These are phyloP conservation scores for Penicillium robsamsonii DNA, from an alignment of 495 filamentous ascomycete genomes.

Conservation along the genomic window DNA sequence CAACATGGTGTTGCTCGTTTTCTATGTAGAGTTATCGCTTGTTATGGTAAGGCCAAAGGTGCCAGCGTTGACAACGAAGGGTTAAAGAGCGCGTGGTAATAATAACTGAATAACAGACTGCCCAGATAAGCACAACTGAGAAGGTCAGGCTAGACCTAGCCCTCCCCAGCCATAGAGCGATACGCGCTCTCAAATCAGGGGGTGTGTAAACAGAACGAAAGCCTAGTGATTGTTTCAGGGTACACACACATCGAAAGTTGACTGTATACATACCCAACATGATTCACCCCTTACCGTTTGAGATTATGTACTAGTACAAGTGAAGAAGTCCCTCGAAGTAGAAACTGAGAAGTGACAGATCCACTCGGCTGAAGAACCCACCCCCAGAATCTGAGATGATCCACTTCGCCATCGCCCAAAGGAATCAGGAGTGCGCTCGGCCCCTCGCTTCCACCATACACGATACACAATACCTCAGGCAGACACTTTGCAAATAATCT, in stretches of 20 bases:
- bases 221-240: too few relatives aligned
- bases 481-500: not conserved
- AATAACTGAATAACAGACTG: slow-evolving; percentile 30
- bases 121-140: not conserved
- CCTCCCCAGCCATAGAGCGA: not conserved
- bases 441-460: slow-evolving; percentile 6
- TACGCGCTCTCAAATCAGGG: not conserved
- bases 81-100: not conserved
- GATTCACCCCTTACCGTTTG: not conserved
- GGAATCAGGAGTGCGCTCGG: slow-evolving; percentile 5
- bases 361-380: slow-evolving; percentile 12
- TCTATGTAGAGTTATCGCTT: not conserved
- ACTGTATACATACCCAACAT: not conserved
- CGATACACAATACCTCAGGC: slow-evolving; percentile 2
- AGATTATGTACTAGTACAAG: slow-evolving; percentile 4
- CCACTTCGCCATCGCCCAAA: slow-evolving; percentile 6
- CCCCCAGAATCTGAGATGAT: slow-evolving; percentile 10
- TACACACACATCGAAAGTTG: not conserved
- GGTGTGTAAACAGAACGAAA: not conserved
- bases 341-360: slow-evolving; percentile 5
- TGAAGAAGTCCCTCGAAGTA: not conserved
- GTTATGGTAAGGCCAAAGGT: not conserved
- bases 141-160: not conserved
- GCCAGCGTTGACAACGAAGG: not conserved
- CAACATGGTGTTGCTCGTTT: too few relatives aligned